Base-by-base conservation (phyloP, 768 basidiomycete species). In the Lanmaoa pseudosensibilis region DNA sequence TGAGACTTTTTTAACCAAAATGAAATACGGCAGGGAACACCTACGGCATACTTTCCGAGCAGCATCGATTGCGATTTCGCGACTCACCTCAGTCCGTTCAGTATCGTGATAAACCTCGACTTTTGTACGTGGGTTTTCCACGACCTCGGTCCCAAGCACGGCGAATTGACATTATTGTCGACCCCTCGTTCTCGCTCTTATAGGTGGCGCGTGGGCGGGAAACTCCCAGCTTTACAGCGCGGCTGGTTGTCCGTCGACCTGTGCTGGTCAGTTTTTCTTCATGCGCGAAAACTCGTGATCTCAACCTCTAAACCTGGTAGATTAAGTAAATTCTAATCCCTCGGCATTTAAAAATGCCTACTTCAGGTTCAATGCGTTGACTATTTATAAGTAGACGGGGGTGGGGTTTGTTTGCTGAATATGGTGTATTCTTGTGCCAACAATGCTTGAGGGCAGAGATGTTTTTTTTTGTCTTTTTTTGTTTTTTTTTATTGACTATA, bases 101-200 rank as follows among this genome's bases (percentile, higher is more conserved):
- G 82, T 57, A 88, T 88, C 54, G 74, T 88, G 58, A 84, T 90
- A 61, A 83, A 90, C 61, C 63, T 69, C 11, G 65, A 66, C 38
- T 69, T 69, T 44, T 71, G 68, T 69, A 23, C 8, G 69, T 57
- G 30, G 12, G 30, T 19, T 13, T 37, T 53, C 10, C 9, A 11
- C 18, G 2, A 5, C 34, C 7, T 37, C 2, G 13, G 34, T 44
- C 15, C 18, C 18, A n/a, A 12, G 19, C 15, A 16, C 12, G 39
- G 7, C 5, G 8, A 13, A 37, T 23, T 40, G 12, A 19, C n/a
- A 5, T 36, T 27, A 9, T 48, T 9, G 27, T 23, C 4, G 3
- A 44, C 15, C 3, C 6, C 16, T n/a, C n/a, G n/a, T n/a, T n/a
- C n/a, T n/a, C n/a, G n/a, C n/a, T 16, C 15, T 34, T 18, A 18